These are phyloP conservation scores for Zarea fungicola DNA, from an alignment of 2,329 filamentous ascomycete genomes.

Conservation along the genomic window DNA sequence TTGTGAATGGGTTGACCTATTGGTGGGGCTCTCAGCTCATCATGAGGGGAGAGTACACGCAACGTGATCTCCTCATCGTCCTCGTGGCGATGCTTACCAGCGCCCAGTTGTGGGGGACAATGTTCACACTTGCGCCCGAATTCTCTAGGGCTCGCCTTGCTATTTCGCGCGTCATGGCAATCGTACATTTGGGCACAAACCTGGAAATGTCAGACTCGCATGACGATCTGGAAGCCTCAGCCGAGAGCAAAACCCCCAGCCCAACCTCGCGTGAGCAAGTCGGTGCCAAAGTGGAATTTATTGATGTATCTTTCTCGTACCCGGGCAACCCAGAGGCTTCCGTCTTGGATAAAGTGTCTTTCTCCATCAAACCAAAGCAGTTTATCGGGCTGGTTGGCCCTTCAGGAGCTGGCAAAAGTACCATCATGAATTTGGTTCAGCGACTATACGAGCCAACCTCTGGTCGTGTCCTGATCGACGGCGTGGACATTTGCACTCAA, in stretches of 20 bases:
- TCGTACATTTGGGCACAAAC: neutral
- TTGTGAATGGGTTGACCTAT: conserved; percentile 2
- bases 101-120: conserved; percentile 3
- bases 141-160: neutral
- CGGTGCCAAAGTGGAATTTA: conserved; percentile 42
- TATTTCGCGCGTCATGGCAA: neutral
- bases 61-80: conserved; percentile 1
- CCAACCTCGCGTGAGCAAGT: conserved; percentile 23
- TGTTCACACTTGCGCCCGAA: conserved; percentile 7
- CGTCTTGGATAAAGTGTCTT: conserved; percentile 37
- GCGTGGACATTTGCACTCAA: conserved; percentile 24
- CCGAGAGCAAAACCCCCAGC: conserved; percentile 19
- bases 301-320: conserved; percentile 55
- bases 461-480: conserved; percentile 47
- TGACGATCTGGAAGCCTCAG: neutral
- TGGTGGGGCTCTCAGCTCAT: conserved; percentile 8
- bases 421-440: conserved; percentile 43
- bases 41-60: conserved; percentile 3
- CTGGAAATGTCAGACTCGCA: neutral
- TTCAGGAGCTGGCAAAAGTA: conserved; percentile 43
- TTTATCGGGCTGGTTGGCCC: conserved; percentile 41
- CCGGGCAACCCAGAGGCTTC: conserved; percentile 50
- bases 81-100: conserved; percentile 4
- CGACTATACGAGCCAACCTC: conserved; percentile 48
- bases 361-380: conserved; percentile 32